These are phyloP conservation scores for Diaporthe vaccinii DNA, from an alignment of 2,329 filamentous ascomycete species.

Conservation along the genomic window DNA sequence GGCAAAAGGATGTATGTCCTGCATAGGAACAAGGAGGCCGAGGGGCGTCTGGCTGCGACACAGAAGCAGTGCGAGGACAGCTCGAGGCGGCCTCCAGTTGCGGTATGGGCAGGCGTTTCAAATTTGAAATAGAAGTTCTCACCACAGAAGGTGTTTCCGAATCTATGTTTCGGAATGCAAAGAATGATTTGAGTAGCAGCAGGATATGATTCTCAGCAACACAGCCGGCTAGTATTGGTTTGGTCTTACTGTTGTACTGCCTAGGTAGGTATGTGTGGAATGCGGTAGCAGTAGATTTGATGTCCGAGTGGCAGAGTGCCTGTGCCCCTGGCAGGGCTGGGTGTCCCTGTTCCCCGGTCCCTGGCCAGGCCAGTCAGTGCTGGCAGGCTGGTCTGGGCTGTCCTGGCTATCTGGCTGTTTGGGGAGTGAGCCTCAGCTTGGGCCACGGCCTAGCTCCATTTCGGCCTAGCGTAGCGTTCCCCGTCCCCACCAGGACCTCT, in stretches of 20 bases:
- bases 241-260: too few species aligned
- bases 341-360: not conserved
- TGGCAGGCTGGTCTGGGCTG: not conserved
- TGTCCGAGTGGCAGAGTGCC: not conserved
- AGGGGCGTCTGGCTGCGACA: conserved; percentile 1
- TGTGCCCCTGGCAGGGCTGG: conserved; percentile 8
- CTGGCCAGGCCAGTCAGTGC: not conserved
- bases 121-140: conserved; percentile 29
- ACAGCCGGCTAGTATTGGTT: not conserved
- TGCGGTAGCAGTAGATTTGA: too few species aligned
- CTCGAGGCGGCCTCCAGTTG: not conserved
- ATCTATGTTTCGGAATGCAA: not conserved
- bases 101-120: conserved; percentile 13
- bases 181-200: not conserved
- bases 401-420: not conserved
- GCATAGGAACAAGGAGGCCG: conserved; percentile 3
- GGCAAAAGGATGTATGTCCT: conserved; percentile 11
- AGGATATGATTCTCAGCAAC: not conserved
- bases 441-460: not conserved
- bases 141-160: not conserved
- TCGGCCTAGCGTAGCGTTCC: not conserved
- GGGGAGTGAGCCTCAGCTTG: conserved; percentile 25
- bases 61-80: conserved; percentile 17
- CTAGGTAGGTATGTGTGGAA: too few species aligned
- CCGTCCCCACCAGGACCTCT: conserved; percentile 18